These are phyloP conservation scores for Syzygium syzygioides DNA, from an alignment of 441 rosid genomes.

Conservation along the genomic window DNA sequence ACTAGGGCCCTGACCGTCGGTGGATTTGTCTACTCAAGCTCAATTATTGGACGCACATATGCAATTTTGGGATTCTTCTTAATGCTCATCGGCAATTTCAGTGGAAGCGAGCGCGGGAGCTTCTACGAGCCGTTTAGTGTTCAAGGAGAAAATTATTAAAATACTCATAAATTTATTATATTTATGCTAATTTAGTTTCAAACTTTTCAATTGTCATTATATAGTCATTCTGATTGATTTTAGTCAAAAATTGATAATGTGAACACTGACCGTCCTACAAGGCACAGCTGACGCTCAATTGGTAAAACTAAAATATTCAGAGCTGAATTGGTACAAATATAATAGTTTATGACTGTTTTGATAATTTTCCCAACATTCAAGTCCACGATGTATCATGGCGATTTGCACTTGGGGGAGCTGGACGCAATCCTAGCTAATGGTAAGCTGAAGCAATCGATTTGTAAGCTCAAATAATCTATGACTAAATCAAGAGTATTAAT, in stretches of 20 bases:
- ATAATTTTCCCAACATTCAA: neutral
- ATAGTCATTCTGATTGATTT: neutral
- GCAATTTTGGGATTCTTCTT: neutral
- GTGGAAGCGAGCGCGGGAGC: neutral
- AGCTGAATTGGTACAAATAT: fast-evolving
- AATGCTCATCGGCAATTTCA: neutral
- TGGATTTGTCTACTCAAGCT: neutral
- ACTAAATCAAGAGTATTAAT: neutral
- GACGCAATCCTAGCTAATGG: neutral
- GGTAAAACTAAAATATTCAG: too few relatives aligned
- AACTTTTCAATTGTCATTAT: too few relatives aligned
- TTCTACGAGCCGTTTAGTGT: neutral
- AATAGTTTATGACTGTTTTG: too few relatives aligned
- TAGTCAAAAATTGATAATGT: too few relatives aligned
- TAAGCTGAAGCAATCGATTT: neutral
- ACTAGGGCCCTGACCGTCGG: neutral
- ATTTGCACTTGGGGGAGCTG: neutral
- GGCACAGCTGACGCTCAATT: too few relatives aligned
- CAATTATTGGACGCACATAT: neutral
- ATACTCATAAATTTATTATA: too few relatives aligned
- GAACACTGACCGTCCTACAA: too few relatives aligned
- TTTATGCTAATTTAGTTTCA: too few relatives aligned
- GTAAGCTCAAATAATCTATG: neutral
- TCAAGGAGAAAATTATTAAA: neutral
- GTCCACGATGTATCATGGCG: neutral